These are phyloP conservation scores for Naganishia liquefaciens DNA, from an alignment of 1,284 basidiomycete genomes.

Conservation along the genomic window DNA sequence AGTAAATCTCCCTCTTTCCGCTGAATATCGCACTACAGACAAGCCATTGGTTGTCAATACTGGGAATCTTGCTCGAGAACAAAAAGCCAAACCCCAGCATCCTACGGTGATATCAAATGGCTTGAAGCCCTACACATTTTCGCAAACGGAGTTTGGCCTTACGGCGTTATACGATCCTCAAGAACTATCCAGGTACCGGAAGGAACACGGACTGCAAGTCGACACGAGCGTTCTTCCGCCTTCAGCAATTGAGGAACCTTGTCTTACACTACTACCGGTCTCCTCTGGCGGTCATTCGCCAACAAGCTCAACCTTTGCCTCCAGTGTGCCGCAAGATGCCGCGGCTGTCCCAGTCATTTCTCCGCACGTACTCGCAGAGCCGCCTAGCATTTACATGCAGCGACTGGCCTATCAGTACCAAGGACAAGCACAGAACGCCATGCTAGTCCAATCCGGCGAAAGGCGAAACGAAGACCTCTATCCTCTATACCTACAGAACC, in stretches of 20 bases:
- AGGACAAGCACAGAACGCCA: neutral
- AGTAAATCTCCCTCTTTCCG: neutral
- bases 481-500: slow-evolving; percentile 13
- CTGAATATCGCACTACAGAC: neutral
- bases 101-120: neutral
- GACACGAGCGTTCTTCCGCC: neutral
- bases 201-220: slow-evolving; percentile 3
- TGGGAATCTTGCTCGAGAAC: neutral
- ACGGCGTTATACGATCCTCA: slow-evolving; percentile 29
- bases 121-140: slow-evolving; percentile 20
- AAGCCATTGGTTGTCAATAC: neutral
- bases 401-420: neutral
- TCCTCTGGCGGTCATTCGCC: slow-evolving; percentile 27
- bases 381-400: neutral
- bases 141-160: slow-evolving; percentile 21
- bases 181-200: slow-evolving; percentile 23
- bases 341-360: no score
- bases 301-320: neutral
- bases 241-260: neutral
- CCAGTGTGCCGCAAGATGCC: neutral
- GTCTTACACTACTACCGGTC: slow-evolving; percentile 21
- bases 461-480: neutral
- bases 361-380: neutral
- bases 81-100: neutral
- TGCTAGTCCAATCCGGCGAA: neutral